Evolutionary conservation across 352 stramenopile species (phyloP), one percentile per base, ranked within the genome.

Genomic region (Plasmopara halstedii): DNA sequence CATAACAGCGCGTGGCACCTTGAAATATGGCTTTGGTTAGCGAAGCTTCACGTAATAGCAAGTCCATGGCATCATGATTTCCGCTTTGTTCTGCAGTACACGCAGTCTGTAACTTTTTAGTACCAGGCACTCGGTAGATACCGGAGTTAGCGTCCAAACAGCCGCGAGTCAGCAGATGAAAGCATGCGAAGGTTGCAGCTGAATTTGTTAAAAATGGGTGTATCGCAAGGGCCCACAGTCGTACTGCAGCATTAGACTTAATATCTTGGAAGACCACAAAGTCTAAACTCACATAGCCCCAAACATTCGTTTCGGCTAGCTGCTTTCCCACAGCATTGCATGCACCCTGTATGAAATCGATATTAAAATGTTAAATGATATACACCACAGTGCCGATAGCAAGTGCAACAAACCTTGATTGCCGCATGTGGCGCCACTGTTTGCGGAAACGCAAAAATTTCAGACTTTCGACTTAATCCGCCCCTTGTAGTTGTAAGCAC

Each of bases 251-350:
- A 14, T 47, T 40, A 10, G 56, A 74, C 17, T 64, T 63, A 35
- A 59, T 60, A 38, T 95, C 85, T 22, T 60, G 60, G 23, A 89
- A 89, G 7, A 87, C 67, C 6, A 87, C 49, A 41, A 83, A 85
- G 43, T 95, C 75, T 7, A 96, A 53, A 47, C 74, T 88, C n/a
- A 72, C 64, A 55, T 95, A 89, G 18, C 86, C 86, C 45, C 84
- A 83, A 18, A 95, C 52, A 38, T 36, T 58, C 18, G 52, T 62
- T 41, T 62, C 57, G 22, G 53, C 46, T 36, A 66, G 27, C 29
- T 54, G 10, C 31, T 50, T 56, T n/a, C 51, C 56, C 5, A 23
- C 19, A 13, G 53, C 57, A 17, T 19, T 51, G 29, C 47, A 64
- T 14, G 54, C 54, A 22, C 58, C 54, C 54, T 67, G 39, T 26